Percentiles rank a stretch among this genome's conserved stretches.
Evolutionary conservation across 345 rosid genomes (phyloP).

Genomic region (Salix purpurea): DNA sequence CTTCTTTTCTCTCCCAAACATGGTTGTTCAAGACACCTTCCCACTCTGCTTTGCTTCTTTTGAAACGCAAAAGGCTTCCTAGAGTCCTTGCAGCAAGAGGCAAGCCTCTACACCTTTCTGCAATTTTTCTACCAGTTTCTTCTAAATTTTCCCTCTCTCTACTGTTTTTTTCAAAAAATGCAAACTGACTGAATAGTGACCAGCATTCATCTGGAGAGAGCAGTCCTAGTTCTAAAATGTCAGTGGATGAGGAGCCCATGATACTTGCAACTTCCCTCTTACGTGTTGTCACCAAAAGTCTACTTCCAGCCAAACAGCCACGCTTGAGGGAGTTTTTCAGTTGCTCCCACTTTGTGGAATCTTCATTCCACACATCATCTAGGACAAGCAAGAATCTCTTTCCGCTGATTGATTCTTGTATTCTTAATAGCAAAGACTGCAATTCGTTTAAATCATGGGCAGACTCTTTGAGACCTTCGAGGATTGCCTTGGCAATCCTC

Average conservation of each 20-base stretch:
- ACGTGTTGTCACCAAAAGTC: no score
- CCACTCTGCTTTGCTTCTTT: constrained; percentile 16
- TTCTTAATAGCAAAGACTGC: no score
- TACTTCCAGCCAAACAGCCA: no score
- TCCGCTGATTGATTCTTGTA: no score
- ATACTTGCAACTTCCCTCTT: no score
- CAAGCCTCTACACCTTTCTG: not conserved
- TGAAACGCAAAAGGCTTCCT: constrained; percentile 1
- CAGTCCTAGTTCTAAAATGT: not conserved
- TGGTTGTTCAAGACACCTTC: constrained; percentile 11
- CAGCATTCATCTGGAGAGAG: not conserved
- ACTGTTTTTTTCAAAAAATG: not conserved
- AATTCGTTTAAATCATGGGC: no score
- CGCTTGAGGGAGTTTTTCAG: no score
- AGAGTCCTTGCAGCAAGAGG: constrained; percentile 9
- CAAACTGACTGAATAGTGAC: not conserved
- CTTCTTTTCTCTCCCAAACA: constrained; percentile 12
- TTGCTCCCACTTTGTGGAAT: no score
- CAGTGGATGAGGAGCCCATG: not conserved
- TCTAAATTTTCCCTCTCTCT: not conserved
- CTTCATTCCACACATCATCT: no score
- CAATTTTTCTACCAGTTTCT: not conserved
- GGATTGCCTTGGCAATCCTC: no score
- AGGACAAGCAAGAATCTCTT: no score
- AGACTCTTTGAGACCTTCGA: no score